Evolutionary conservation across 768 basidiomycete genomes (phyloP).

Genomic region (Boletus speciosus): DNA sequence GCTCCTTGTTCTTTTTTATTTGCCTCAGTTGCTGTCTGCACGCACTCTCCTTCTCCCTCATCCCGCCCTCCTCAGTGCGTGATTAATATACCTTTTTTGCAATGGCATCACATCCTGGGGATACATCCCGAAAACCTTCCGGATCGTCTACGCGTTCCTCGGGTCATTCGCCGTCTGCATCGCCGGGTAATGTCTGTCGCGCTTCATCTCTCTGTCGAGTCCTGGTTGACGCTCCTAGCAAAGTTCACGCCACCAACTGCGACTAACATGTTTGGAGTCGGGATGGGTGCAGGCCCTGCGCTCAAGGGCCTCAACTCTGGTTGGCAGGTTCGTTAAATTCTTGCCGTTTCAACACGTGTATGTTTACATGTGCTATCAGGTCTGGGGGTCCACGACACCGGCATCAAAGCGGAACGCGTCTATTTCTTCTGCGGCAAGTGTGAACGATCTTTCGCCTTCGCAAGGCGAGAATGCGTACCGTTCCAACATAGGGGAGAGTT

Average conservation of each 20-base stretch:
- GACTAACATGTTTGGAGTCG: slow-evolving; percentile 51
- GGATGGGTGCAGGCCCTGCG: slow-evolving; percentile 43
- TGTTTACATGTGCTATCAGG: slow-evolving; percentile 35
- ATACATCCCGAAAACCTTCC: slow-evolving; percentile 63
- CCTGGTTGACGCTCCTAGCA: slow-evolving; percentile 24
- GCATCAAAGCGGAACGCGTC: slow-evolving; percentile 58
- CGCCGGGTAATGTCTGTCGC: slow-evolving; percentile 53
- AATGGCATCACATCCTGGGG: slow-evolving; percentile 36
- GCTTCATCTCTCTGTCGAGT: neutral
- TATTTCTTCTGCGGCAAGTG: slow-evolving; percentile 55
- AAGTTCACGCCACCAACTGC: slow-evolving; percentile 42
- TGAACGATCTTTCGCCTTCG: slow-evolving; percentile 44
- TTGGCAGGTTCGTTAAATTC: slow-evolving; percentile 55
- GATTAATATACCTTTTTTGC: slow-evolving; percentile 25
- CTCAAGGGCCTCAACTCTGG: slow-evolving; percentile 56
- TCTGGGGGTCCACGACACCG: slow-evolving; percentile 53
- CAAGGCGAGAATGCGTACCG: slow-evolving; percentile 48
- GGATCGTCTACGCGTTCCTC: slow-evolving; percentile 65
- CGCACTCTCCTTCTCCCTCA: slow-evolving; percentile 12
- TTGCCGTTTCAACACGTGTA: slow-evolving; percentile 6
- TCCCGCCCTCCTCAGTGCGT: slow-evolving; percentile 25
- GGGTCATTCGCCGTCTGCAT: slow-evolving; percentile 58
- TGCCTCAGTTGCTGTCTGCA: slow-evolving; percentile 24
- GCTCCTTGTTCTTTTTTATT: slow-evolving; percentile 23
- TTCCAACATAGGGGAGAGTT: slow-evolving; percentile 45